Base-by-base conservation (phyloP, 202 grass and related monocot genomes). In the Dendrocalamus latiflorus region DNA sequence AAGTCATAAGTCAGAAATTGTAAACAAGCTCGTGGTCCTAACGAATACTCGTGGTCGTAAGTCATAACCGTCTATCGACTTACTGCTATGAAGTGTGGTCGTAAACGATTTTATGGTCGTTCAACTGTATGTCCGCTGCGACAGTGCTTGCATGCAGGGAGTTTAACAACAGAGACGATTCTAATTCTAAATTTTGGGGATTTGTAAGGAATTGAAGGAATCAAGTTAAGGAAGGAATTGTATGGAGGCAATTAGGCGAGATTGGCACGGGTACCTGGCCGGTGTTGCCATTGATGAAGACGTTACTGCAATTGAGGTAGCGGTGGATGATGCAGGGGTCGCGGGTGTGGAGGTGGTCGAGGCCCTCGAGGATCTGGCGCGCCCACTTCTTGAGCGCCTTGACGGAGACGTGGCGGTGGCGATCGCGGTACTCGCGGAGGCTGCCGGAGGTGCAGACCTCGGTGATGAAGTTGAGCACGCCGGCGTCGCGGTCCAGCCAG, bases 211-310 rank as follows among this genome's bases (percentile, higher is more conserved):
- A n/a, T n/a, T n/a, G n/a, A n/a, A 62, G 45, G 1, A 26, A 24
- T 11, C 18, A 26, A 36, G 7, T 15, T 18, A 43, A 3, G 50
- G 36, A 9, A 37, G 18, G 11, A 55, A n/a, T n/a, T n/a, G n/a
- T n/a, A n/a, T n/a, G n/a, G n/a, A n/a, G n/a, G n/a, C n/a, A n/a
- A n/a, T n/a, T 58, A 15, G 34, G 17, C 9, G 54, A 54, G 22
- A 9, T 61, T 6, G 79, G 58, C 6, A 15, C 2, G 41, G 58
- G 2, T 81, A 99, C 96, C 96, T 99, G 85, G 30, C 97, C 97
- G 36, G 89, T 82, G 86, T 99, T 99, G 80, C 97, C 97, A 68
- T 99, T 99, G 93, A 99, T 99, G 89, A 99, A 99, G 21, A 99
- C 88, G 77, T 99, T 99, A 83, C 93, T 96, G 88, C 97, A 99